Conservation (phyloP, 2,329 filamentous ascomycete genomes). For the Fusarium sp. region DNA sequence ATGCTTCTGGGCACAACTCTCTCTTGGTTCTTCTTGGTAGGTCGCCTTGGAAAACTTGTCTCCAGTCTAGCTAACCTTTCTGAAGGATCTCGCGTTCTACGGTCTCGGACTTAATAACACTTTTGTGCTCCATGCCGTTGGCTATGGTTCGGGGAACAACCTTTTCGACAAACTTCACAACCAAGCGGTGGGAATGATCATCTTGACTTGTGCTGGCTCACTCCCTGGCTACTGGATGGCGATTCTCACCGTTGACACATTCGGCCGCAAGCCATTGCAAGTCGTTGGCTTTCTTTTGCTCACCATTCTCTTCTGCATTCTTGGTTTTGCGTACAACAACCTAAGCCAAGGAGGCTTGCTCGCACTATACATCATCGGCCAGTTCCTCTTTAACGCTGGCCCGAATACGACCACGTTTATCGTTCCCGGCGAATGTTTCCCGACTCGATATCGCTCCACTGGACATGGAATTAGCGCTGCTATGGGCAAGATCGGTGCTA, state of each 20-base stretch:
- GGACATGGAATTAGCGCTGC: slow-evolving; percentile 75
- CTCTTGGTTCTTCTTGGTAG: slow-evolving; percentile 81
- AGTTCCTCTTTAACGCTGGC: slow-evolving; percentile 75
- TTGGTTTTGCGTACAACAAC: slow-evolving; percentile 68
- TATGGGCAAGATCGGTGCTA: slow-evolving; percentile 74
- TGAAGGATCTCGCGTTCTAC: slow-evolving; percentile 73
- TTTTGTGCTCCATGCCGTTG: slow-evolving; percentile 77
- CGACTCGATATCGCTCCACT: slow-evolving; percentile 70
- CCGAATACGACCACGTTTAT: slow-evolving; percentile 75
- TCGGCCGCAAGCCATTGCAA: slow-evolving; percentile 83
- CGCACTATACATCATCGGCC: slow-evolving; percentile 70
- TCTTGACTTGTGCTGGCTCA: slow-evolving; percentile 79
- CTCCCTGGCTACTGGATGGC: slow-evolving; percentile 86
- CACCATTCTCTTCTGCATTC: slow-evolving; percentile 69
- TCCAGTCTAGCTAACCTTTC: slow-evolving; percentile 7
- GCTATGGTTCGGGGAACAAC: slow-evolving; percentile 71
- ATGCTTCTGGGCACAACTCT: slow-evolving; percentile 79
- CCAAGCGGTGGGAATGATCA: slow-evolving; percentile 80
- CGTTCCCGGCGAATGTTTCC: slow-evolving; percentile 72
- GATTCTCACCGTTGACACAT: slow-evolving; percentile 76
- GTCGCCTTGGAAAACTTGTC: slow-evolving; percentile 8
- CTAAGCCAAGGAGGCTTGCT: slow-evolving; percentile 63
- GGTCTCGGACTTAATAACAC: slow-evolving; percentile 80
- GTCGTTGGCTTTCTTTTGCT: slow-evolving; percentile 70
- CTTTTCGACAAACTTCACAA: slow-evolving; percentile 78